Evolutionary conservation across 106 monocot species (phyloP).

Genomic region (Apostasia shenzhenica): DNA sequence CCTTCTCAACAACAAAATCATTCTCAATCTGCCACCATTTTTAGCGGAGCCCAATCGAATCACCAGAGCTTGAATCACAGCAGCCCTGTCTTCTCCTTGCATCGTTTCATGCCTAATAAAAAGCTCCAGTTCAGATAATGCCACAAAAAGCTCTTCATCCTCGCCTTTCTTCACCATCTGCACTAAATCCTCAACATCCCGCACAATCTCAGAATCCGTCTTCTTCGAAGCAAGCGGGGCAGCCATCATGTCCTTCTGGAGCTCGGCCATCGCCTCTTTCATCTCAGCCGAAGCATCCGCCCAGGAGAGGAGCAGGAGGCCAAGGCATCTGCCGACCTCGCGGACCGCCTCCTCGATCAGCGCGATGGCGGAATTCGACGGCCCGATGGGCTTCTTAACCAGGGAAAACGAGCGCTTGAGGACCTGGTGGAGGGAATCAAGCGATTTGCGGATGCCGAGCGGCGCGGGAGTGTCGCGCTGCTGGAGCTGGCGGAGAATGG

Average conservation of each 20-base stretch:
- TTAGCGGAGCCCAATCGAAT: conserved; percentile 27
- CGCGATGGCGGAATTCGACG: background rate
- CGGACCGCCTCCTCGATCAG: conserved; percentile 16
- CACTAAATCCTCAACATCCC: conserved; percentile 29
- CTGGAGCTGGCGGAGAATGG: conserved; percentile 4
- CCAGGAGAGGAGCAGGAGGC: conserved; percentile 25
- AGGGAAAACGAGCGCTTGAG: conserved; percentile 8
- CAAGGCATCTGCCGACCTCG: conserved; percentile 31
- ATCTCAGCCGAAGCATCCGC: conserved; percentile 14
- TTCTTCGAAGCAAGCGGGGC: conserved; percentile 3
- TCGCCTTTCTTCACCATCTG: conserved; percentile 43
- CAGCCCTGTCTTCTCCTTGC: conserved; percentile 13
- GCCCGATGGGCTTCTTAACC: conserved; percentile 5
- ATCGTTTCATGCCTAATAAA: conserved; percentile 29
- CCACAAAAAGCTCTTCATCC: conserved; percentile 34
- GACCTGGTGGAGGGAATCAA: conserved; percentile 9
- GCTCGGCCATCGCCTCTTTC: conserved; percentile 9
- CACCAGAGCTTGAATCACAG: conserved; percentile 33
- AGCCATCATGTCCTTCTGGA: conserved; percentile 28
- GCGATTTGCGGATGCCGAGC: conserved; percentile 7
- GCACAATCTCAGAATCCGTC: background rate
- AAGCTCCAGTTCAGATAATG: conserved; percentile 24
- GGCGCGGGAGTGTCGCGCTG: background rate
- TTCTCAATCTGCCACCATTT: conserved; percentile 37
- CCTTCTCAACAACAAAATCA: conserved; percentile 37